Base-by-base conservation (phyloP, 768 basidiomycete genomes). In the Mycena amicta region DNA sequence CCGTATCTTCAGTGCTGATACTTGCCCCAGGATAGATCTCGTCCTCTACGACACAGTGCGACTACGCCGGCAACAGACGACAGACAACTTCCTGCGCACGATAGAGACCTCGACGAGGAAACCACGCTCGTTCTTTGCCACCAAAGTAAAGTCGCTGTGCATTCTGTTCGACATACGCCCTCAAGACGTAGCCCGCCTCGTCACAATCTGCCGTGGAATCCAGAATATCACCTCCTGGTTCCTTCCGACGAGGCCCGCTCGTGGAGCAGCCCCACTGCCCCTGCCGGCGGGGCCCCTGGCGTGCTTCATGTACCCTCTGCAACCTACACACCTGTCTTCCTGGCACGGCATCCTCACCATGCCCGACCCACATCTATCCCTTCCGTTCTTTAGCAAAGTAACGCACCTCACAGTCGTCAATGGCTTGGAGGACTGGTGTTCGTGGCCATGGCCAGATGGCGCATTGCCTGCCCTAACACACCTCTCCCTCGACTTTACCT, bases 351-450 rank as follows among this genome's bases (percentile, higher is more conserved):
- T 49, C 25, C 47, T 49, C 22, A 25, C 26, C 26, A 5, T 20
- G 12, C 47, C 47, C 47, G 26, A 49, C 47, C 47, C 47, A 13
- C 23, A 29, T 13, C 26, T 49, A 11, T 5, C 23, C 25, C 47
- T 49, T 23, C 47, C 47, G 6, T 49, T 49, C 47, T 49, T 49
- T 23, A 26, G 25, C 47, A 4, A 49, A 11, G 47, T 49, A 12
- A 49, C 47, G 25, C 47, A 49, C 26, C 59, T 68, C 3, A 66
- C 72, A 3, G 68, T 80, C 27, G 66, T 73, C 18, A 77, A 78
- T 57, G 69, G 66, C 59, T 80, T 77, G 77, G 74, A 78, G 37
- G 76, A 78, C 8, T 80, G 78, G 77, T 71, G 70, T 4, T 61
- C 69, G 1, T 79, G 77, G 76, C 50, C 55, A 4, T 50, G 49